A percentile compares a stretch with the other conserved stretches of the same genome.
These are phyloP conservation scores for Pythium dissimile DNA, from an alignment of 352 stramenopile genomes.

Conservation along the genomic window DNA sequence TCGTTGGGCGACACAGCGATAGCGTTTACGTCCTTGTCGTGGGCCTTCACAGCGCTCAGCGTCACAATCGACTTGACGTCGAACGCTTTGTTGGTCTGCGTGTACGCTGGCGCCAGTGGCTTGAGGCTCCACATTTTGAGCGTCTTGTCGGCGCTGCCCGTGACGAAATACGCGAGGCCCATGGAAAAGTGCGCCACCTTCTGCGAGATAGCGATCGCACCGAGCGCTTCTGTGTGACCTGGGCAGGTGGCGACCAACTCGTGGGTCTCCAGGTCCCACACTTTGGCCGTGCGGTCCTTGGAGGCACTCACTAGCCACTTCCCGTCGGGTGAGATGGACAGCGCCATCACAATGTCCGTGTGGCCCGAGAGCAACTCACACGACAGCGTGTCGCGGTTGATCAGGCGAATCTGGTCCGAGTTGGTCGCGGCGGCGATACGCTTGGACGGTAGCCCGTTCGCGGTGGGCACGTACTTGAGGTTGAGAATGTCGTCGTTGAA, in stretches of 20 bases:
- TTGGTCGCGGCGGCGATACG: slow-evolving; percentile 96
- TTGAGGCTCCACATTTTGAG: slow-evolving; percentile 97
- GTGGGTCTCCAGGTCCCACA: slow-evolving; percentile 85
- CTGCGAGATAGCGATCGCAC: slow-evolving; percentile 90
- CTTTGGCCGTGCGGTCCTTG: slow-evolving; percentile 91
- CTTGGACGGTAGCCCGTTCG: slow-evolving; percentile 46
- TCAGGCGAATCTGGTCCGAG: slow-evolving; percentile 93
- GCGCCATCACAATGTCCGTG: slow-evolving; percentile 95
- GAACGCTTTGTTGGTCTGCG: slow-evolving; percentile 30
- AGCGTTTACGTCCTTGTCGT: slow-evolving; percentile 98
- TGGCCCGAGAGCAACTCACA: slow-evolving; percentile 96
- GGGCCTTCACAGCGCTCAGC: slow-evolving; percentile 75
- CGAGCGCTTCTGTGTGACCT: slow-evolving; percentile 94
- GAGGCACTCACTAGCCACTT: slow-evolving; percentile 91
- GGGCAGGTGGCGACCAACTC: slow-evolving; percentile 87
- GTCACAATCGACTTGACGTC: slow-evolving; percentile 52
- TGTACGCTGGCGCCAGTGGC: slow-evolving; percentile 48
- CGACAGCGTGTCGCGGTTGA: slow-evolving; percentile 90
- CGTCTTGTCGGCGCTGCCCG: slow-evolving; percentile 96
- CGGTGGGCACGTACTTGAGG: slow-evolving; percentile 91
- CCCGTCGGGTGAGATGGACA: slow-evolving; percentile 89
- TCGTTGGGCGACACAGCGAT: slow-evolving; percentile 96
- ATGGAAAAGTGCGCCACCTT: slow-evolving; percentile 71
- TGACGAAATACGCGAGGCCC: slow-evolving; percentile 93
- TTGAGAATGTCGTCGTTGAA: slow-evolving; percentile 99